These are phyloP conservation scores for Pseudofabraea citricarpa DNA, from an alignment of 2,329 filamentous ascomycete genomes.

Conservation along the genomic window DNA sequence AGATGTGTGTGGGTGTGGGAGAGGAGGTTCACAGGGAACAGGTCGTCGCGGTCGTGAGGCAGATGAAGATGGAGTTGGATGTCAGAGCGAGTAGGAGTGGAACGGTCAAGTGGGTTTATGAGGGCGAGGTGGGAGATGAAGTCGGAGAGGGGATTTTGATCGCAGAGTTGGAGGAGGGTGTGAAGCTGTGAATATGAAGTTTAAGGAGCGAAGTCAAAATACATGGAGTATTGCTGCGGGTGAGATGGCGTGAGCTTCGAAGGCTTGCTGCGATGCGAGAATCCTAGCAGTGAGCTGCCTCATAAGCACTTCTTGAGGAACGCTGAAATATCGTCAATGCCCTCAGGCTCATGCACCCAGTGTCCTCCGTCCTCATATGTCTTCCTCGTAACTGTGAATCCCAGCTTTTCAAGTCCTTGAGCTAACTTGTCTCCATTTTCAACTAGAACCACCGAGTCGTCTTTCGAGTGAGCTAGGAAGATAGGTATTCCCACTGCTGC, in stretches of 20 bases:
- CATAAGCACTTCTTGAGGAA: too few relatives aligned
- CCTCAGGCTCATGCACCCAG: constrained; percentile 38
- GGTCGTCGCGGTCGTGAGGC: constrained; percentile 52
- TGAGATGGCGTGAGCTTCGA: too few relatives aligned
- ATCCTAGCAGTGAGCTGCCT: too few relatives aligned
- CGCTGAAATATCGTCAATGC: constrained; percentile 35
- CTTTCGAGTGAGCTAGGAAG: constrained; percentile 39
- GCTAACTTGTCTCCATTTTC: constrained; percentile 31
- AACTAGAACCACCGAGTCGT: constrained; percentile 38
- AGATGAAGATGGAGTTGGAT: constrained; percentile 70
- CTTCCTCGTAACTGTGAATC: constrained; percentile 33
- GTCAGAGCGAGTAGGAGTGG: constrained; percentile 34
- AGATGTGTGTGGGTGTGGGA: constrained; percentile 50
- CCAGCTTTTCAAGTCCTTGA: constrained; percentile 31
- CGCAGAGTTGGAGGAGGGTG: constrained; percentile 14
- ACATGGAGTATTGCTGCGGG: too few relatives aligned
- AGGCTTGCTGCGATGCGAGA: too few relatives aligned
- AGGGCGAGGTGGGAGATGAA: constrained; percentile 22
- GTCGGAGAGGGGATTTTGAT: constrained; percentile 21
- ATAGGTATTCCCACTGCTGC: constrained; percentile 32
- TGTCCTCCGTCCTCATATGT: constrained; percentile 39
- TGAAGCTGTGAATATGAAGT: background rate
- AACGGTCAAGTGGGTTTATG: constrained; percentile 20
- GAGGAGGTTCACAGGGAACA: constrained; percentile 45
- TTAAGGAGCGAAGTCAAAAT: too few relatives aligned